Percentiles rank a stretch among this genome's conserved stretches.
These are phyloP conservation scores for Glebionis coronaria DNA, from an alignment of 129 eudicot genomes.

Conservation along the genomic window DNA sequence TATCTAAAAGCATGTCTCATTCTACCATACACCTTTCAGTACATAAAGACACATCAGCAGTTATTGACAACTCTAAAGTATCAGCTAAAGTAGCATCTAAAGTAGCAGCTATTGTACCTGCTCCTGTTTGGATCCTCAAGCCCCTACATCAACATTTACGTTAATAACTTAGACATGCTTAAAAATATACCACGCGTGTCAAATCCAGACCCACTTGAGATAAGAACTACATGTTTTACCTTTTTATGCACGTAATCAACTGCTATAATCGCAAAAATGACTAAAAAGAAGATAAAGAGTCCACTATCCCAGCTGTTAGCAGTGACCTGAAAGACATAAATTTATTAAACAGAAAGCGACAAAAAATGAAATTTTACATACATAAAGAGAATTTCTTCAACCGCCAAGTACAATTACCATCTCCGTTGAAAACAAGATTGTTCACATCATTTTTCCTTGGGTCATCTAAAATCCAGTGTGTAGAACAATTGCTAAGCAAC, in stretches of 20 bases:
- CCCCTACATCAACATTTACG: conserved; percentile 47
- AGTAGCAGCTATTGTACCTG: conserved; percentile 92
- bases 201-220: background rate
- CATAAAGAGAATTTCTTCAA: background rate
- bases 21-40: no score
- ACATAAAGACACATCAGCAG: no score
- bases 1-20: no score
- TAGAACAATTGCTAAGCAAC: conserved; percentile 91
- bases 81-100: no score
- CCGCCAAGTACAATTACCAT: conserved; percentile 49
- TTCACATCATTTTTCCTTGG: conserved; percentile 95
- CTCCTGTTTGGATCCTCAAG: conserved; percentile 99
- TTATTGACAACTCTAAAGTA: no score
- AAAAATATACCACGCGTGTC: background rate
- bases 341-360: background rate
- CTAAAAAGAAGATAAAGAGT: conserved; percentile 78
- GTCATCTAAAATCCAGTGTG: conserved; percentile 96
- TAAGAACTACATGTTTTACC: conserved; percentile 38
- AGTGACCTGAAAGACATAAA: conserved; percentile 56
- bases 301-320: conserved; percentile 99
- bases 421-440: conserved; percentile 94
- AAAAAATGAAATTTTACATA: background rate
- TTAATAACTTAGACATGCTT: background rate
- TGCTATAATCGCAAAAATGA: conserved; percentile 84
- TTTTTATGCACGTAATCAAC: conserved; percentile 92